Evolutionary conservation across 179 eudicot genomes (phyloP), one percentile per base, ranked within the genome.

Genomic region (Drosera spatulata): DNA sequence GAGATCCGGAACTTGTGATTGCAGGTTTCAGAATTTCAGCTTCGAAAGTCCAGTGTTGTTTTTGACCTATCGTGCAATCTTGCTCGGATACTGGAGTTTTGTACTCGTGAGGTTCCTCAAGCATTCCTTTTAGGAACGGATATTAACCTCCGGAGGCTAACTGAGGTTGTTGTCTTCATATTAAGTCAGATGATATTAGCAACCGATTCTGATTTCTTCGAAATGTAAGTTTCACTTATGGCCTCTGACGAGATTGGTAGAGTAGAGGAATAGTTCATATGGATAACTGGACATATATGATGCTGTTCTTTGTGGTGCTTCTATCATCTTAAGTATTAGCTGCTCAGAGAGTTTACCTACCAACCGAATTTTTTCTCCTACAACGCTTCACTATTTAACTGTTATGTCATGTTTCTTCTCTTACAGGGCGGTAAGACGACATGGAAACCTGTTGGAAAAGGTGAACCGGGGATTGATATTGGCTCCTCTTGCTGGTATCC

Each of bases 11-110:
- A 22, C 33, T 22, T 22, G 33, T 22, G 33, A 22, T 66, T 70
- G 58, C 70, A 91, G 97, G 77, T 75, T 56, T 69, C 79, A 75
- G 97, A 91, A 71, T 80, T 83, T 60, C 97, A 83, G 72, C 94
- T 80, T 59, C 78, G 84, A 62, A 91, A 88, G 77, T 83, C 91
- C 69, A 74, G 91, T 69, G 90, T 85, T 38, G 77, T 88, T 57
- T 91, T 85, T 80, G 96, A 91, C 65, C 86, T 85, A 6, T 91
- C 97, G 12, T 85, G 96, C 91, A 91, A 88, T 72, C 94, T 91
- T 70, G 97, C 96, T 53, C 84, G 97, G 71, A 77, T 91, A 53
- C 76, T 91, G 22, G 97, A 88, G 75, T 88, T 91, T 60, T 85
- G 81, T 67, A 88, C 96, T 1, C 80, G 70, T 61, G 97, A 88